Base-by-base conservation (phyloP, 192 early-diverging fungal species). In the Linnemannia elongata region DNA sequence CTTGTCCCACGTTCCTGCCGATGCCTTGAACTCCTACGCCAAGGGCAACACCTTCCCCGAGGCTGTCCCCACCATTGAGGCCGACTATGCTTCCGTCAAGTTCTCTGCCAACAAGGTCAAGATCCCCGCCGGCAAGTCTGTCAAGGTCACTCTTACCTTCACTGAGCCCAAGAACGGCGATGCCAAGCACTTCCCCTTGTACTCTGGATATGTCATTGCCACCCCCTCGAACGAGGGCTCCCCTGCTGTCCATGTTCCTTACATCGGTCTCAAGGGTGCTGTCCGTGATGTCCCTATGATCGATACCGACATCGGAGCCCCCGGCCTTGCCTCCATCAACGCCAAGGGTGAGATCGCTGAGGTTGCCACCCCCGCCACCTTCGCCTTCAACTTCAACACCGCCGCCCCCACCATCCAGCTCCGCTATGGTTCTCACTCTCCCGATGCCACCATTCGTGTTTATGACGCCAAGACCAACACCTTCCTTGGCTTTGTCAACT, bases 191-290 rank as follows among this genome's bases (percentile, higher is more conserved):
- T 89, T 70, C 73, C 82, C 81, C 13, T 69, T 90, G 8, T 92
- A 90, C 76, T 89, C 90, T 79, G 91, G 91, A 3, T 92, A 71
- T 24, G 68, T 92, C n/a, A 52, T 82, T 33, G 72, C 89, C 45
- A 74, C 75, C 10, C 81, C 91, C 33, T 39, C 75, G 35, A 73
- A 69, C 22, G 57, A 83, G 80, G 74, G 75, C 52, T 55, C 47
- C 8, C 39, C 69, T 57, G 77, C 88, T 20, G 75, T 90, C 41
- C 77, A 83, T 57, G 78, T 91, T 42, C 91, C 91, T 33, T 91
- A 91, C 87, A 75, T 83, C 57, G 91, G 91, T 69, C 52, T 91
- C 15, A 80, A 81, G 44, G 89, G 89, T n/a, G 80, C 87, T 75
- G 70, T 85, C 30, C 49, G 68, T 35, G 76, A 89, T 10, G 74